Base-by-base conservation (phyloP, 179 eudicot species). In the Silene coronaria region DNA sequence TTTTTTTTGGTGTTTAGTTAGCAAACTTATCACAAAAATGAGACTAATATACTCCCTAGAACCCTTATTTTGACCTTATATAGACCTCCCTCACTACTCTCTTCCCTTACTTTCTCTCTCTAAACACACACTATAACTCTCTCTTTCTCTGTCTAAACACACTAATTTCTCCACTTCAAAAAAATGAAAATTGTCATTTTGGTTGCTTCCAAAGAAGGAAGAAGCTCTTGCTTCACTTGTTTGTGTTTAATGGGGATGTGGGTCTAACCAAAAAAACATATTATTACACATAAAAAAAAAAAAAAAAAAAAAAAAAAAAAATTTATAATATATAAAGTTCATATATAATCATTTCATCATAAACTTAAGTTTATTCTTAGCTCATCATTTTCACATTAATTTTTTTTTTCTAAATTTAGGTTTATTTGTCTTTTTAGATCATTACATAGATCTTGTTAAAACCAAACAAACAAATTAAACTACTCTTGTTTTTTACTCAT, bases 141-240 rank as follows among this genome's bases (percentile, higher is more conserved):
- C 22, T 68, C 67, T 75, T 42, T 69, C 74, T 62, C 77, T 67
- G 75, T 67, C 79, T 80, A 76, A 64, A 78, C 73, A 76, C 38
- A 65, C 77, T 64, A 65, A 75, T 58, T 28, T 70, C 75, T 75
- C 26, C 57, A 67, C 76, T 60, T 16, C 60, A 53, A 85, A 82
- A 82, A 85, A 85, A 67, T 32, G 79, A 79, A 77, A 75, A 77
- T 88, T 89, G 94, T 89, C 90, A 78, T 51, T 70, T 85, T 71
- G 89, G 90, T 76, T 85, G 80, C 73, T 65, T 86, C 94, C 94
- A 89, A 86, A 86, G 70, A 34, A 69, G 82, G 80, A 76, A 84
- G 83, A 82, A 84, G 78, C 86, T 72, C 34, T 55, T 79, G 48
- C 21, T 69, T 6, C 71, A 17, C 71, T 16, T 76, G 28, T 32